These are phyloP conservation scores for Ceratobasidium sp. DNA, from an alignment of 1,284 basidiomycete species.

Conservation along the genomic window DNA sequence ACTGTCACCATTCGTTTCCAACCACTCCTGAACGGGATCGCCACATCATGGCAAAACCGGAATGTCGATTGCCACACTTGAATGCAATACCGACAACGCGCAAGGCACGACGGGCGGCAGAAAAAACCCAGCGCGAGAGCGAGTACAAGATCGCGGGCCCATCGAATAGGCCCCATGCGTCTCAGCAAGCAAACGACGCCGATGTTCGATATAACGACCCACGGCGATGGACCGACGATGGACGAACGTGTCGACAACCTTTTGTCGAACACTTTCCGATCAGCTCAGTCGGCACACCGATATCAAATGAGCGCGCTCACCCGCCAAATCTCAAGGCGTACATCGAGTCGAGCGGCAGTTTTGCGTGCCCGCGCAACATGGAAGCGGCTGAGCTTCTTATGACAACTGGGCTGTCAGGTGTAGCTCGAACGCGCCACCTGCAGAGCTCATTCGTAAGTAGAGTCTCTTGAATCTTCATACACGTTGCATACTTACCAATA, in stretches of 20 bases:
- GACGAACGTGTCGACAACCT: neutral
- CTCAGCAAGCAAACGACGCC: neutral
- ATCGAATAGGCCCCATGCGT: neutral
- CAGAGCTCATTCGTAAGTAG: slow-evolving; percentile 30
- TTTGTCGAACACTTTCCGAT: slow-evolving; percentile 10
- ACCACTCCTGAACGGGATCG: neutral
- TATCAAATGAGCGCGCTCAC: neutral
- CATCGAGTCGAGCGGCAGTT: neutral
- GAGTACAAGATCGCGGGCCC: neutral
- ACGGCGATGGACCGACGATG: neutral
- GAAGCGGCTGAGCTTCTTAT: slow-evolving; percentile 28
- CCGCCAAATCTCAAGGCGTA: neutral
- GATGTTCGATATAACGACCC: neutral
- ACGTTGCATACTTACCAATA: too few species aligned
- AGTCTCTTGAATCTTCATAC: too few species aligned
- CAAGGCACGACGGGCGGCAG: too few species aligned
- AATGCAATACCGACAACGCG: too few species aligned
- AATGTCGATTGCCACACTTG: too few species aligned
- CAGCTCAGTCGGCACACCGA: slow-evolving; percentile 1
- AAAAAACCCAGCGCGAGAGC: neutral
- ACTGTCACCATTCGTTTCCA: too few species aligned
- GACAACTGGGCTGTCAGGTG: slow-evolving; percentile 11
- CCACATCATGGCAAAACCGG: slow-evolving; percentile 14
- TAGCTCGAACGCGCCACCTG: neutral
- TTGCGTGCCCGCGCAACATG: neutral